Evolutionary conservation across 1,284 basidiomycete genomes (phyloP).

Genomic region (Ceratobasidium sp.): DNA sequence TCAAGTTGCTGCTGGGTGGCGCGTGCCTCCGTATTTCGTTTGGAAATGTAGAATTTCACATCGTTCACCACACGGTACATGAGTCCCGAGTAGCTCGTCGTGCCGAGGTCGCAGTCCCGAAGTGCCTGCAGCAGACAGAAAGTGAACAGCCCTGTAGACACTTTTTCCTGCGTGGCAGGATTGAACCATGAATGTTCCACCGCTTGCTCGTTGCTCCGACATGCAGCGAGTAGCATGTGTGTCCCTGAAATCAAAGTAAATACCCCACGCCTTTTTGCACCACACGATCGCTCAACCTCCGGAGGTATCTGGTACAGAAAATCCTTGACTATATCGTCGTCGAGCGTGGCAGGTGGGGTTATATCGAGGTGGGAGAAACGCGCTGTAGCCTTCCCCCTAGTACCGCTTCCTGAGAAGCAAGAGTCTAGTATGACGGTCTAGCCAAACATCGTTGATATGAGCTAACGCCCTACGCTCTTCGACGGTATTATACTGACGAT

Average conservation of each 20-base stretch:
- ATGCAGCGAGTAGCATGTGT: constrained; percentile 35
- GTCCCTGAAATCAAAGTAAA: not conserved
- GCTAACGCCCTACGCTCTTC: no score
- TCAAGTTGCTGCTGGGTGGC: not conserved
- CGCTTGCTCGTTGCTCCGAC: constrained; percentile 2
- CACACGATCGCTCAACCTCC: no score
- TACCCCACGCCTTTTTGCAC: not conserved
- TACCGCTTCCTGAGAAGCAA: constrained; percentile 19
- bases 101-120: not conserved
- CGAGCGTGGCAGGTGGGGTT: not conserved
- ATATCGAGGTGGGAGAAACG: not conserved
- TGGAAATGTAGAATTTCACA: no score
- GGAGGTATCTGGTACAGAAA: no score
- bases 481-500: not conserved
- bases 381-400: not conserved
- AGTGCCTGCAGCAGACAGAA: not conserved
- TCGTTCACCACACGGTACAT: not conserved
- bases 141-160: constrained; percentile 11
- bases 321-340: not conserved
- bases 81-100: constrained; percentile 26
- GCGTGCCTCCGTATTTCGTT: no score
- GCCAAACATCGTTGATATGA: not conserved
- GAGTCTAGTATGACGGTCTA: constrained; percentile 12
- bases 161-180: not conserved
- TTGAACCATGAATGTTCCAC: not conserved